phyloP scores from a whole-genome alignment of 1,284 basidiomycete genomes.

The Puccinia triticina region DNA sequence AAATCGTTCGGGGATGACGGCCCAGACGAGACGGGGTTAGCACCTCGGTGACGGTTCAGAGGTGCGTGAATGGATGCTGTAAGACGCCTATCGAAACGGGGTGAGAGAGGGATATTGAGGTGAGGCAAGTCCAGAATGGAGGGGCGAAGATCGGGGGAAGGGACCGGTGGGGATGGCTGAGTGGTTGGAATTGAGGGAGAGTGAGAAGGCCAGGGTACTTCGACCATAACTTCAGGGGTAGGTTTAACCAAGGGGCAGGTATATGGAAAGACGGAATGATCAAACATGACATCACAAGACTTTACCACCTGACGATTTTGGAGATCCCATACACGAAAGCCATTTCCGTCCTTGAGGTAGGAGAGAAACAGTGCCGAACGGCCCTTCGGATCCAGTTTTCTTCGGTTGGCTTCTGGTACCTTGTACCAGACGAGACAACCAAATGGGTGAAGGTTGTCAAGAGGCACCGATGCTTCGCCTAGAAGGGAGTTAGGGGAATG shows the following conservation, averaged over 20 bases:
- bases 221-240: neutral
- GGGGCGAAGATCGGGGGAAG: too few species aligned
- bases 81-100: slow-evolving; percentile 2
- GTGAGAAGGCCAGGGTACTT: neutral
- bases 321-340: slow-evolving; percentile 5
- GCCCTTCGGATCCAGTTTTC: neutral
- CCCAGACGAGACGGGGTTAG: neutral
- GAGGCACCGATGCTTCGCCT: neutral
- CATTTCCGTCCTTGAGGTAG: slow-evolving; percentile 11
- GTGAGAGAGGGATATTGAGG: neutral
- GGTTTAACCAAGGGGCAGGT: too few species aligned
- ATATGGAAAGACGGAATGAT: neutral
- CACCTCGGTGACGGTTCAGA: neutral
- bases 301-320: neutral
- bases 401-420: too few species aligned
- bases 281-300: neutral
- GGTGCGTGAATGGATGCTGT: neutral
- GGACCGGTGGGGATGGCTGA: too few species aligned
- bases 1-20: too few species aligned
- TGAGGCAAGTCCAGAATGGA: neutral
- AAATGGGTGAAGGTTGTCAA: neutral
- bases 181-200: neutral
- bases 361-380: neutral
- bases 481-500: neutral
- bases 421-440: slow-evolving; percentile 12